phyloP scores from a whole-genome alignment of 352 stramenopile genomes.

The Phytophthora megakarya region DNA sequence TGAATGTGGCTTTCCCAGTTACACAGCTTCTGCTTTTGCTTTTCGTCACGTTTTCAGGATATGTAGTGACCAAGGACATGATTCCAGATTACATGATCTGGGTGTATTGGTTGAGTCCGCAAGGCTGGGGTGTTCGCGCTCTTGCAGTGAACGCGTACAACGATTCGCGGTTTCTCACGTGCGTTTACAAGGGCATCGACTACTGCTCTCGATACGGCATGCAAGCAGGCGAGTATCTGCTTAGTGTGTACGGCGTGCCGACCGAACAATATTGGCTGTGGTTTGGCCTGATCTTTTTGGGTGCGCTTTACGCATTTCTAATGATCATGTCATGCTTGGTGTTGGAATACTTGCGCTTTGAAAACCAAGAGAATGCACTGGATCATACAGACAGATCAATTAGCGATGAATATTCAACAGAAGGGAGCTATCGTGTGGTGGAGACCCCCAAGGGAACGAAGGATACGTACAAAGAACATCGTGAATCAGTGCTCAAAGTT shows the following conservation, averaged over 20 bases:
- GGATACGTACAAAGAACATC: too few relatives aligned
- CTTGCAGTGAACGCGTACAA: slow-evolving; percentile 39
- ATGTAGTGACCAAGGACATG: slow-evolving; percentile 33
- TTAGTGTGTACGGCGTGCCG: slow-evolving; percentile 34
- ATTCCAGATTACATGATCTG: slow-evolving; percentile 49
- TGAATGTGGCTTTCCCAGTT: slow-evolving; percentile 36
- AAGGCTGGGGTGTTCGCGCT: slow-evolving; percentile 39
- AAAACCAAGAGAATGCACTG: slow-evolving; percentile 13
- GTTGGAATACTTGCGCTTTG: slow-evolving; percentile 39
- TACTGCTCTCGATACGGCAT: slow-evolving; percentile 37
- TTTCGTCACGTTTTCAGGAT: slow-evolving; percentile 44
- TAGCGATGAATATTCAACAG: not conserved
- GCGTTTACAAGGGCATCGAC: slow-evolving; percentile 33
- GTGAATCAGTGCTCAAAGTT: not conserved
- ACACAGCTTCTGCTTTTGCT: slow-evolving; percentile 29
- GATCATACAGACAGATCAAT: not conserved
- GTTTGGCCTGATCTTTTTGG: slow-evolving; percentile 35
- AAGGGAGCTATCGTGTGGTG: slow-evolving; percentile 7
- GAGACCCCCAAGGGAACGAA: slow-evolving; percentile 14
- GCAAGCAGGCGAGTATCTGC: slow-evolving; percentile 37
- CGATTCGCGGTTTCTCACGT: slow-evolving; percentile 19
- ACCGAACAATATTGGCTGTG: slow-evolving; percentile 30
- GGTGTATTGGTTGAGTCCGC: slow-evolving; percentile 54
- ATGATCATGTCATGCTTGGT: slow-evolving; percentile 31
- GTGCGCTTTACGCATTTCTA: slow-evolving; percentile 23